Base-by-base conservation (phyloP, 2,329 filamentous ascomycete genomes). In the Exophiala sp. region DNA sequence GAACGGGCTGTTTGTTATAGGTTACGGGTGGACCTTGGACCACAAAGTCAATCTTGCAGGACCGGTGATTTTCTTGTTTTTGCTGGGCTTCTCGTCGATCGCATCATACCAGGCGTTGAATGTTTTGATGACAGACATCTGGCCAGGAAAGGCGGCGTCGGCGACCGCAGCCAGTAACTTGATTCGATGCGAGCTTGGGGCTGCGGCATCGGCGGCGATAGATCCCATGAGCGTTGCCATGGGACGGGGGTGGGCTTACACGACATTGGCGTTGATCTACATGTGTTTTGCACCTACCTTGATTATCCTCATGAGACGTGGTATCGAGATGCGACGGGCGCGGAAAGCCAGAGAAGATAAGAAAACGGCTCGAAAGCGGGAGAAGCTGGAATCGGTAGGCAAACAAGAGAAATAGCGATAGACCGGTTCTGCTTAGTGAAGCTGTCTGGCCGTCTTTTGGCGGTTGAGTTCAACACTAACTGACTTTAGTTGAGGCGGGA, bases 11-110 rank as follows among this genome's bases (percentile, higher is more conserved):
- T 57, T 63, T 1, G 58, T 72, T 12, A 63, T 75, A 10, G 66
- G 65, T 1, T 76, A 74, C 53, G 72, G 71, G 4, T 76, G 73
- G 72, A 65, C 69, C 36, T 55, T 76, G 33, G 53, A 74, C 33
- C 65, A 59, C 20, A 48, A 60, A 0, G 55, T 69, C 1, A 66
- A 69, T 47, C 55, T 72, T 7, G 68, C 68, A 3, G 69, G 65
- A 4, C 70, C 70, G 16, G 38, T 60, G n/a, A 41, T 58, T 63
- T 65, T 62, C 33, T 52, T 55, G 14, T 39, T 52, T 34, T 8
- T 58, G 11, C 12, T 18, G 20, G 29, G 55, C 2, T 54, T 35
- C 42, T 43, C 44, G 14, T 34, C 52, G 11, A 42, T 50, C 14
- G 50, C 40, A 11, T 12, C 41, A 5, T 54, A 50, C 20, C 36